These are phyloP conservation scores for Triticum aestivum DNA, from an alignment of 176 grass and related monocot species.

Conservation along the genomic window DNA sequence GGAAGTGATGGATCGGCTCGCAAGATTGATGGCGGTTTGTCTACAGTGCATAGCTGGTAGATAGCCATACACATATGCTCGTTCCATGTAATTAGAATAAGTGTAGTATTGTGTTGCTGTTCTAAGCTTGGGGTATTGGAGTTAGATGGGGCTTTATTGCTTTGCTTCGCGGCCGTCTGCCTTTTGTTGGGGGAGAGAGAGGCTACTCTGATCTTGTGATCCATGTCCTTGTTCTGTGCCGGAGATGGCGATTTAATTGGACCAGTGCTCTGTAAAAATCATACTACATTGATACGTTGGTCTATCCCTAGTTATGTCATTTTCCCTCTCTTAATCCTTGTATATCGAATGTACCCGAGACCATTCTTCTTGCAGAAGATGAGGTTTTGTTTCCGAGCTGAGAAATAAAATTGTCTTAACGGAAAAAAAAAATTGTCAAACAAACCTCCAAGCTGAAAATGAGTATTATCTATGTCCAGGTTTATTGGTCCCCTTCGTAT, in stretches of 20 bases:
- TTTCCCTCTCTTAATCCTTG: not conserved
- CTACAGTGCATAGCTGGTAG: slow-evolving; percentile 20
- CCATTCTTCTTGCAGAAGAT: not conserved
- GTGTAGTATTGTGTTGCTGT: slow-evolving; percentile 11
- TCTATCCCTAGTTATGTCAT: not conserved
- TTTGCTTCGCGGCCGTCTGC: slow-evolving; percentile 29
- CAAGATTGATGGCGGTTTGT: slow-evolving; percentile 11
- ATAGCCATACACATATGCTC: slow-evolving; percentile 17
- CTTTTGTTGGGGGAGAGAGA: not conserved
- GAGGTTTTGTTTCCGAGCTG: not conserved
- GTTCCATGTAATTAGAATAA: slow-evolving; percentile 28
- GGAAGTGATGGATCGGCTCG: slow-evolving; percentile 35
- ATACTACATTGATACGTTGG: not conserved
- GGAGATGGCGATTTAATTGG: slow-evolving; percentile 12
- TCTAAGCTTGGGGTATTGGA: not conserved
- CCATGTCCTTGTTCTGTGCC: slow-evolving; percentile 16
- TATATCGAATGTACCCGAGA: not conserved
- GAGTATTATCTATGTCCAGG: too few species aligned
- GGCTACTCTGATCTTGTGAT: slow-evolving; percentile 18
- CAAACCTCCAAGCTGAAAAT: not conserved
- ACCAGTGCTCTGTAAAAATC: slow-evolving; percentile 8
- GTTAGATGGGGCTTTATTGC: slow-evolving; percentile 7
- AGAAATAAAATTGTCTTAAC: not conserved
- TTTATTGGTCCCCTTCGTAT: too few species aligned
- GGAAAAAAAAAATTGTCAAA: not conserved